Evolutionary conservation across 345 rosid genomes (phyloP).

Genomic region (Eucalyptus pumila): DNA sequence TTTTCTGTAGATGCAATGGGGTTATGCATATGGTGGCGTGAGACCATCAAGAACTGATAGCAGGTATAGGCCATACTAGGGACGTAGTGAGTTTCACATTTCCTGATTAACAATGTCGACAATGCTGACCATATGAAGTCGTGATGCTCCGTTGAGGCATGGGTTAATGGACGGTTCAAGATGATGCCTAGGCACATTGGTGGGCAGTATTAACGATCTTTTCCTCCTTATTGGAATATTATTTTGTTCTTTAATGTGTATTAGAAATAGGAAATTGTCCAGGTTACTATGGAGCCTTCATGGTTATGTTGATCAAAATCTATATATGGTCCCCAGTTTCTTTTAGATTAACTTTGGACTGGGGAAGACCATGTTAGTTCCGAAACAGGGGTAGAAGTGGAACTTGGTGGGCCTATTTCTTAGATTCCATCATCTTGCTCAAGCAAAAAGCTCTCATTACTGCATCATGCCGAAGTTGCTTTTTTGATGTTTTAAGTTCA

Average conservation of each 20-base stretch:
- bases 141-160: neutral
- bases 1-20: neutral
- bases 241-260: neutral
- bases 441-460: neutral
- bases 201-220: neutral
- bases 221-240: neutral
- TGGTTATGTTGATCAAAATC: neutral
- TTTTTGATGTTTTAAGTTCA: neutral
- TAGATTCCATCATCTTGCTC: neutral
- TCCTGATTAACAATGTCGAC: neutral
- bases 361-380: neutral
- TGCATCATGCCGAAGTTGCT: neutral
- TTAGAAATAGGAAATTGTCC: neutral
- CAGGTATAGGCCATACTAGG: constrained; percentile 90
- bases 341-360: neutral
- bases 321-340: neutral
- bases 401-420: neutral
- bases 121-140: neutral
- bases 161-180: neutral
- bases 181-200: neutral
- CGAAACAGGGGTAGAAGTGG: neutral
- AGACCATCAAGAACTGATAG: constrained; percentile 79
- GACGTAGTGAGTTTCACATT: neutral
- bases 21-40: neutral
- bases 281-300: neutral